Percentiles rank a stretch among this genome's conserved stretches.
Conservation (phyloP, 202 grass and related monocot genomes). For the Hordeum pubiflorum region DNA sequence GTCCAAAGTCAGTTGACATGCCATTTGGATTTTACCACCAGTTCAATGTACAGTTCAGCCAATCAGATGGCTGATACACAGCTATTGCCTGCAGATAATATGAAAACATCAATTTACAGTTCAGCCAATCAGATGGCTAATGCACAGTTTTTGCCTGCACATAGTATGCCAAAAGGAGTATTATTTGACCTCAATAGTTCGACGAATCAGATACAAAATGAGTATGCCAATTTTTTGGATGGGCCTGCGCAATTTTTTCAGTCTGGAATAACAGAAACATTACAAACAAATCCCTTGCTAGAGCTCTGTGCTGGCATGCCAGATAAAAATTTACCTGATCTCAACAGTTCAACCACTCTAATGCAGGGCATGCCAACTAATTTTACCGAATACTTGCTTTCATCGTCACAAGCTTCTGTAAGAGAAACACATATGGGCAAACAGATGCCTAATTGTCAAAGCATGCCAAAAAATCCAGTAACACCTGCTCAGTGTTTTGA, state of each 20-base stretch:
- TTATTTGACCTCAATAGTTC: constrained; percentile 46
- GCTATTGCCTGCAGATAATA: constrained; percentile 10
- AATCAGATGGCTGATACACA: constrained; percentile 16
- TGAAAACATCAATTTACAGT: constrained; percentile 1
- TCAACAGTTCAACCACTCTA: constrained; percentile 19
- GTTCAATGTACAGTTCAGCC: constrained; percentile 2
- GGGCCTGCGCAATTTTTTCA: background rate
- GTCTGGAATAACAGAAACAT: constrained; percentile 1
- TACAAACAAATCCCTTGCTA: constrained; percentile 19
- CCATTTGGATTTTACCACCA: background rate
- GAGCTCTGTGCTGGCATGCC: background rate
- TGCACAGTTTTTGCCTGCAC: constrained; percentile 9
- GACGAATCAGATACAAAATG: constrained; percentile 30
- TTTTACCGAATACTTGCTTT: constrained; percentile 23
- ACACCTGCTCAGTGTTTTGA: constrained; percentile 12
- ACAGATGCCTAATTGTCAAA: constrained; percentile 23
- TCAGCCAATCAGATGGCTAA: constrained; percentile 15
- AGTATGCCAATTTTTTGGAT: constrained; percentile 14
- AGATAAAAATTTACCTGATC: constrained; percentile 22
- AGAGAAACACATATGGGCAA: constrained; percentile 11
- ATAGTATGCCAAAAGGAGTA: constrained; percentile 19
- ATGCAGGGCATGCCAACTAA: constrained; percentile 18
- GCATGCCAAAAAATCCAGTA: constrained; percentile 25
- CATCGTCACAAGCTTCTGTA: constrained; percentile 18
- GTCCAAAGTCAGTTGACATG: constrained; percentile 8